Conservation (phyloP, 306 rosid species). For the Cyclanthera cordifolia region DNA sequence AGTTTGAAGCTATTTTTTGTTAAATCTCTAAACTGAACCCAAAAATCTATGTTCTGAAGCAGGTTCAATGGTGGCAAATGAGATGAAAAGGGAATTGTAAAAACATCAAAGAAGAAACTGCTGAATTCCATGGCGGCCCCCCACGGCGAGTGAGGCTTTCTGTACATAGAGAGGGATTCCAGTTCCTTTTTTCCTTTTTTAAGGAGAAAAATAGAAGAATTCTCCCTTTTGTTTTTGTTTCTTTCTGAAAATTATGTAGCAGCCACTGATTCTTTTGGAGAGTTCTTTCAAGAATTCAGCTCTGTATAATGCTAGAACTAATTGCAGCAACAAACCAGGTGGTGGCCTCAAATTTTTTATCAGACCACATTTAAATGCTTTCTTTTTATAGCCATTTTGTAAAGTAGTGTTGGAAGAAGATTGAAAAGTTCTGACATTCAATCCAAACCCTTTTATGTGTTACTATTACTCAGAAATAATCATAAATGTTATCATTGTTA, state of each 20-base stretch:
- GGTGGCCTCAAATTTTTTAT: constrained; percentile 13
- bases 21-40: not conserved
- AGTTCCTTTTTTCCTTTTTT: constrained; percentile 23
- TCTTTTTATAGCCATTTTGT: constrained; percentile 19
- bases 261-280: constrained; percentile 38
- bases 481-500: constrained; percentile 17
- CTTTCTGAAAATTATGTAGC: constrained; percentile 17
- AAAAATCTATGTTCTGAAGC: constrained; percentile 19
- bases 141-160: constrained; percentile 19
- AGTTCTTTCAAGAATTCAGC: constrained; percentile 29
- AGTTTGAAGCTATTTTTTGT: not conserved
- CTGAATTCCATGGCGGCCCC: constrained; percentile 25
- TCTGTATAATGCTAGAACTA: constrained; percentile 20
- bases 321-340: constrained; percentile 6
- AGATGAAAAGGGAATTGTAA: constrained; percentile 41
- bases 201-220: constrained; percentile 20
- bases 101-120: constrained; percentile 9
- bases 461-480: constrained; percentile 19
- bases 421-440: constrained; percentile 19
- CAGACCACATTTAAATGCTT: constrained; percentile 8
- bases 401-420: constrained; percentile 7
- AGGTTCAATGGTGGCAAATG: constrained; percentile 17
- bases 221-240: constrained; percentile 9
- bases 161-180: constrained; percentile 37
- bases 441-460: constrained; percentile 29